Evolutionary conservation across 2,329 filamentous ascomycete species (phyloP).

Genomic region (Exophiala viscosa): DNA sequence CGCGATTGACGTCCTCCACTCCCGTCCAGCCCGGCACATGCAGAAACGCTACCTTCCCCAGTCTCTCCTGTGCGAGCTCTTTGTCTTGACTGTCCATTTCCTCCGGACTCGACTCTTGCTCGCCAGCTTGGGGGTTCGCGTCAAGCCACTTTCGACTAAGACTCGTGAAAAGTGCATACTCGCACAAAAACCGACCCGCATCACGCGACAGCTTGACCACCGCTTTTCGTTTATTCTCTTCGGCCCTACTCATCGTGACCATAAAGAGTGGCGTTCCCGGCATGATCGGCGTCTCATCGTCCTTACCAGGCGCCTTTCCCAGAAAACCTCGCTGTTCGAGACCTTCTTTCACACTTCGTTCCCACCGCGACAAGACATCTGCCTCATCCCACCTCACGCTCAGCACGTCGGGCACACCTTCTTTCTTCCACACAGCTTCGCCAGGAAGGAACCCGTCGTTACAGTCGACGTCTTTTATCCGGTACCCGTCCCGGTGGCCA

Average conservation of each 20-base stretch:
- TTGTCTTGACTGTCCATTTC: constrained; percentile 19
- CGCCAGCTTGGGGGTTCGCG: background rate
- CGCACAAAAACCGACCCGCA: constrained; percentile 70
- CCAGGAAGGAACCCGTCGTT: constrained; percentile 40
- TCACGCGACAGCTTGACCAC: constrained; percentile 61
- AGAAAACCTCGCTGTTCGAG: constrained; percentile 14
- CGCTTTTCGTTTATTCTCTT: constrained; percentile 21
- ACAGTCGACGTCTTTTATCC: constrained; percentile 65
- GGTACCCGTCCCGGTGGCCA: constrained; percentile 70
- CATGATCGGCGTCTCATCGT: background rate
- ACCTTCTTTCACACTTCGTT: constrained; percentile 32
- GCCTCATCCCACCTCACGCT: constrained; percentile 54
- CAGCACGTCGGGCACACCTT: constrained; percentile 51
- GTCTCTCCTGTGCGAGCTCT: constrained; percentile 20
- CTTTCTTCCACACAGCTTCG: constrained; percentile 52
- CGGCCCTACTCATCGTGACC: constrained; percentile 4
- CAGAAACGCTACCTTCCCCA: constrained; percentile 59
- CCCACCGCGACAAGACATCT: constrained; percentile 58
- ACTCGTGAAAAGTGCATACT: constrained; percentile 68
- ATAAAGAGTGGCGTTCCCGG: background rate
- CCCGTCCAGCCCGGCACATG: constrained; percentile 65
- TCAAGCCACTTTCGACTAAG: constrained; percentile 23
- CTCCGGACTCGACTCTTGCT: constrained; percentile 30
- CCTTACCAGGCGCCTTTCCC: constrained; percentile 1
- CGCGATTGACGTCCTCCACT: constrained; percentile 42